Base-by-base conservation (phyloP, 306 rosid species). In the Leucaena leucocephala region DNA sequence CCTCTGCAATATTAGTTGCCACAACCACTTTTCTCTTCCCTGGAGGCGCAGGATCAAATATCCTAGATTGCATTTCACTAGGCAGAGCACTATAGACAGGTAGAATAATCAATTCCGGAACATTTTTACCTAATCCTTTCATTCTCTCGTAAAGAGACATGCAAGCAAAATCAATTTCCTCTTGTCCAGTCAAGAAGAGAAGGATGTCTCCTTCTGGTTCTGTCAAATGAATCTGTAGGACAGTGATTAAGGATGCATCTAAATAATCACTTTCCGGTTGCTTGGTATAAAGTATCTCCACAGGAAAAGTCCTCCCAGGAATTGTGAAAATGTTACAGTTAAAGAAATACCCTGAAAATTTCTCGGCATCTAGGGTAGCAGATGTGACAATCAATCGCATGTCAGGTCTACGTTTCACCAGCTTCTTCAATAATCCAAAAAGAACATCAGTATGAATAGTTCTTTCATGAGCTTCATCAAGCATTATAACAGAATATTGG, bases 381-480 rank as follows among this genome's bases (percentile, higher is more conserved):
- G 98, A 93, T 2, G 95, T 91, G 76, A 91, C 93, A 58, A 93
- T 93, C 86, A 93, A 62, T 2, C 90, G 87, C 85, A 93, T 80
- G 54, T 93, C 97, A 10, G 97, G 93, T 52, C 97, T 84, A 40
- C 90, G 86, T 76, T 82, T 83, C 83, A 93, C 91, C 73, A 91
- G 95, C 80, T 91, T 85, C 88, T 93, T 27, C 27, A 27, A 27
- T 27, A 27, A 27, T 27, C 27, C 27, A 27, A 27, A 27, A 27
- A 27, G 27, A 27, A 27, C 27, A 27, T 27, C 27, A 27, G 27
- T 27, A 27, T 27, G 27, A 27, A 27, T 27, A 27, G 98, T 94
- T 82, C 98, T 89, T 80, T 91, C 97, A 35, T 94, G 97, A 72
- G 97, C 98, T 84, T 94, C 97, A 75, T 94, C 98, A 72, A 94